Evolutionary conservation across 177 flowering plant genomes (phyloP).

Genomic region (Vitis hybrid): DNA sequence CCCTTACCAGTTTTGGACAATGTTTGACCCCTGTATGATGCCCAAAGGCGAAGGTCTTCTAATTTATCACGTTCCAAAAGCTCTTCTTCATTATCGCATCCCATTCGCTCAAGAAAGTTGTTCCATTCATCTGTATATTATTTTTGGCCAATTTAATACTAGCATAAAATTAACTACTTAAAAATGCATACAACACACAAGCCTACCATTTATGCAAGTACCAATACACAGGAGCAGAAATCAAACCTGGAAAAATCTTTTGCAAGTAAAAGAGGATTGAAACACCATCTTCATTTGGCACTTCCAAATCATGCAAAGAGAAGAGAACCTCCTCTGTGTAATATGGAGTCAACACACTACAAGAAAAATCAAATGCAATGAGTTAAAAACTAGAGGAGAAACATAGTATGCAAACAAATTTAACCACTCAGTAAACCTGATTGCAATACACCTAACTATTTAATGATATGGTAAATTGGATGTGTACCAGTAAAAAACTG

Average conservation of each 20-base stretch:
- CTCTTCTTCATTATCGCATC: conserved; percentile 58
- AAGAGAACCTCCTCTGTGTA: conserved; percentile 90
- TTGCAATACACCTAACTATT: too few species aligned
- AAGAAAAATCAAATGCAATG: background rate
- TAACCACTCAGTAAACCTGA: too few species aligned
- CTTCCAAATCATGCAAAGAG: conserved; percentile 66
- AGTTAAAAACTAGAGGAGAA: background rate
- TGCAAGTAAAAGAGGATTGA: conserved; percentile 95
- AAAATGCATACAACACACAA: background rate
- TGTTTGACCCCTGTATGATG: conserved; percentile 96
- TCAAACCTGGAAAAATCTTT: conserved; percentile 89
- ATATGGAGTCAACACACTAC: conserved; percentile 93
- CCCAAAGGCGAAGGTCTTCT: conserved; percentile 91
- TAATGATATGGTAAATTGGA: too few species aligned
- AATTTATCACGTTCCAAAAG: conserved; percentile 45
- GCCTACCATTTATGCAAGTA: background rate
- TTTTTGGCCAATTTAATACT: background rate
- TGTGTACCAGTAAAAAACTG: too few species aligned
- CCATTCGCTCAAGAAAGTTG: conserved; percentile 79
- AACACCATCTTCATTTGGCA: conserved; percentile 90
- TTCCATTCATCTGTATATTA: conserved; percentile 84
- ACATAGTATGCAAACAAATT: too few species aligned
- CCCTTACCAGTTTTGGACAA: conserved; percentile 81
- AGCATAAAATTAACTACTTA: background rate
- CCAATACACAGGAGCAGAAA: background rate